Base-by-base conservation (phyloP, 768 basidiomycete genomes). In the Mycena galericulata region DNA sequence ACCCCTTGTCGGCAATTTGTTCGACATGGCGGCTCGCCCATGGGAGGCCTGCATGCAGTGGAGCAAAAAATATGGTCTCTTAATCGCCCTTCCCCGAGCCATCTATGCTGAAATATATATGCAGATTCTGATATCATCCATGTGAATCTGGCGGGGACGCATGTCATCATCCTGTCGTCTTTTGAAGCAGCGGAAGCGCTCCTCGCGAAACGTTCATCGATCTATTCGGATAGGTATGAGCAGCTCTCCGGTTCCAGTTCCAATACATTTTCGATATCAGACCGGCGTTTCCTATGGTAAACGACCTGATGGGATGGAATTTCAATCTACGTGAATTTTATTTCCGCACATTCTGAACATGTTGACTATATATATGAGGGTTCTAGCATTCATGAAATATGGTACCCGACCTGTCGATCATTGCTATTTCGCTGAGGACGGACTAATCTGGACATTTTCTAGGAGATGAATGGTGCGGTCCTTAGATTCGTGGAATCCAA, bases 31-130 rank as follows among this genome's bases (percentile, higher is more conserved):
- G 18, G 75, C 80, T 38, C 80, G 78, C 26, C 77, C 80, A n/a
- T 87, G 85, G 84, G 71, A 84, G 61, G 76, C 80, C 27, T 86
- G 82, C 63, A 38, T 75, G 5, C 68, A 79, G 54, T 87, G 86
- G 86, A 80, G 77, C 22, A 73, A 78, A 57, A 77, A 81, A 75
- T 86, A 80, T 49, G 78, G 86, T 77, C 45, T 17, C 70, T 70
- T 26, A 41, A 17, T 27, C 10, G 46, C 20, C 24, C 6, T 10
- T 27, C 10, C 34, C 34, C 24, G 58, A 45, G 30, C 10, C 14
- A 24, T 18, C 38, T 3, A 8, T n/a, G 24, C 20, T 47, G 12
- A 41, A 22, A 41, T 69, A 5, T 64, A 62, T n/a, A n/a, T n/a
- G n/a, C 68, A 79, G 78, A 73, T 61, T 76, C 78, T 5, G 76